phyloP scores from a whole-genome alignment of 805 yeast species.

The Blastobotrys attinorum region DNA sequence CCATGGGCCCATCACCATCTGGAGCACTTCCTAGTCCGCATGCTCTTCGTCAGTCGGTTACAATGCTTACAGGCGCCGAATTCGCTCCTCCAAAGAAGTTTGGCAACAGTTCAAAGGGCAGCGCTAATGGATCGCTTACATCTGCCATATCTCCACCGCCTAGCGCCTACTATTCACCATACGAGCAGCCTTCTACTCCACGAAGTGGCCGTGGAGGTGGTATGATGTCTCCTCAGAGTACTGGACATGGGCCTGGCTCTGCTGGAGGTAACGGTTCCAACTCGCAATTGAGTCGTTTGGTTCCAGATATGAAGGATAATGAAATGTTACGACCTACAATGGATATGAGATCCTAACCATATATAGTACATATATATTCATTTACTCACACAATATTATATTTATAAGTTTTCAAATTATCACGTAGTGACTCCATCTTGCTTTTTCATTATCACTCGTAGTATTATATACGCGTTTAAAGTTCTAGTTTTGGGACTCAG shows the following conservation, averaged over 20 bases:
- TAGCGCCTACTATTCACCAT: neutral
- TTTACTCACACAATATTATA: neutral
- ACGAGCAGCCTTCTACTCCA: no score
- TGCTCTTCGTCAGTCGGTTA: conserved; percentile 17
- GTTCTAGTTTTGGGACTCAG: no score
- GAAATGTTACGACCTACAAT: conserved; percentile 20
- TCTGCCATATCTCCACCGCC: neutral
- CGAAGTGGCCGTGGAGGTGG: neutral
- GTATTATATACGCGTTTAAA: no score
- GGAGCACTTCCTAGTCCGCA: conserved; percentile 19
- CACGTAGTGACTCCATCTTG: no score
- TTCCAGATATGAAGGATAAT: conserved; percentile 16
- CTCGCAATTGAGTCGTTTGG: conserved; percentile 5
- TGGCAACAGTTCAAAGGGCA: neutral
- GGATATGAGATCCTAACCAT: conserved; percentile 18
- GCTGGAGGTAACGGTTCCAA: neutral
- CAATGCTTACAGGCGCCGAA: conserved; percentile 15
- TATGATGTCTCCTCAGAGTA: no score
- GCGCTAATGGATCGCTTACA: neutral
- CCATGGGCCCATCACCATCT: conserved; percentile 6
- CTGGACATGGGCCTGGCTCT: neutral
- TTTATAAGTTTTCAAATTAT: neutral
- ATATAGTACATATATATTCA: neutral
- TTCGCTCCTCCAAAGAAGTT: conserved; percentile 22
- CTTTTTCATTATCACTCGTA: no score